Evolutionary conservation across 345 rosid genomes (phyloP), one percentile per base, ranked within the genome.

Genomic region (Passiflora organensis): DNA sequence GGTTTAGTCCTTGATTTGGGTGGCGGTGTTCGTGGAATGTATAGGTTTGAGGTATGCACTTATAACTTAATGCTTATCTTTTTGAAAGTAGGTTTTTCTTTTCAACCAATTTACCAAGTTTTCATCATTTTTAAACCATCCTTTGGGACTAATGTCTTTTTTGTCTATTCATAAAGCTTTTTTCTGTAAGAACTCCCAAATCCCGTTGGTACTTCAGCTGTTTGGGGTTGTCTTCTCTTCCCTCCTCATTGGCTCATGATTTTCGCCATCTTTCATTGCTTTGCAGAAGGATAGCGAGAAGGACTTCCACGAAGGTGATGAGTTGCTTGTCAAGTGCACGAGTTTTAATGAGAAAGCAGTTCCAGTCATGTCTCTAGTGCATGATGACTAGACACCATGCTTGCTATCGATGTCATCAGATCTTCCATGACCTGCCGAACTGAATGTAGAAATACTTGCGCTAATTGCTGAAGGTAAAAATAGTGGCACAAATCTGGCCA

Each of bases 1-100:
- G 99, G 99, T 55, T 73, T 93, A 47, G 94, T 86, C 68, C 95
- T 86, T 73, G 95, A 93, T 65, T 68, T 93, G 85, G 96, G 95
- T 56, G 80, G 86, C 75, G 94, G 78, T 64, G 68, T 89, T 62
- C 96, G 80, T 46, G 99, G 94, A 56, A 88, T 89, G 96, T 82
- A 84, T 64, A 79, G 72, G 55, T 93, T 86, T 60, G 74, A 84
- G 89, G 99, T 89, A 76, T 8, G 59, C 10, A 21, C 51, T 28
- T 28, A 28, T 32, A 10, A 16, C n/a, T 36, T 32, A 2, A 42
- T 51, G 22, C 36, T 42, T 14, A 16, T n/a, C 16, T 37, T 1
- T 17, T n/a, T 6, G 4, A 18, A 43, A 6, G 13, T 2, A 8
- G 13, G 13, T 12, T 41, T 48, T 20, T 11, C 14, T 22, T 48